Evolutionary conservation across 129 eudicot genomes (phyloP).

Genomic region (Escallonia herrerae): DNA sequence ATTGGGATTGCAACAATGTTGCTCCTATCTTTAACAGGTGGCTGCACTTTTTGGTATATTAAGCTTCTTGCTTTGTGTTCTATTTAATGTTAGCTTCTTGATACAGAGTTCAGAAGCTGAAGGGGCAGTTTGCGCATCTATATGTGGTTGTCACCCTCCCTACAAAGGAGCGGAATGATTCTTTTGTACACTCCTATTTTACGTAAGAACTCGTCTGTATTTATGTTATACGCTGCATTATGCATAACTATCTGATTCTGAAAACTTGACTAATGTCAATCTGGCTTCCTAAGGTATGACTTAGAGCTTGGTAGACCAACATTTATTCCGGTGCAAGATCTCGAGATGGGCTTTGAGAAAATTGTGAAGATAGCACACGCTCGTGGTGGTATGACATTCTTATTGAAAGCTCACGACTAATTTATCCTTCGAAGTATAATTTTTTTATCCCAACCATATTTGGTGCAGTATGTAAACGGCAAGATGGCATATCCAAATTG

Average conservation of each 20-base stretch:
- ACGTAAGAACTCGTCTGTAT: constrained; percentile 35
- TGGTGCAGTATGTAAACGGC: constrained; percentile 78
- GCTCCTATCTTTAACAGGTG: constrained; percentile 65
- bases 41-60: constrained; percentile 10
- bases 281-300: constrained; percentile 42
- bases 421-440: not conserved
- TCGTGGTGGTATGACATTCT: constrained; percentile 67
- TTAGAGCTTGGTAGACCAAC: constrained; percentile 73
- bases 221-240: constrained; percentile 1
- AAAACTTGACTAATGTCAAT: constrained; percentile 2
- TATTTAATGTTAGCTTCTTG: constrained; percentile 17
- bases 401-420: constrained; percentile 1
- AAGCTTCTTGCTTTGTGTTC: constrained; percentile 7
- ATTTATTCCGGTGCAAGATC: constrained; percentile 67
- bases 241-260: constrained; percentile 5
- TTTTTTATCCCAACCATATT: constrained; percentile 6
- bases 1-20: constrained; percentile 44
- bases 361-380: constrained; percentile 88
- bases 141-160: constrained; percentile 87
- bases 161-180: constrained; percentile 77
- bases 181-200: constrained; percentile 59
- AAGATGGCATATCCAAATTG: constrained; percentile 58
- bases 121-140: constrained; percentile 79
- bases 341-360: constrained; percentile 94
- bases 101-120: constrained; percentile 69